phyloP scores from a whole-genome alignment of 2,329 filamentous ascomycete species.

The Xylariomycetidae sp. region DNA sequence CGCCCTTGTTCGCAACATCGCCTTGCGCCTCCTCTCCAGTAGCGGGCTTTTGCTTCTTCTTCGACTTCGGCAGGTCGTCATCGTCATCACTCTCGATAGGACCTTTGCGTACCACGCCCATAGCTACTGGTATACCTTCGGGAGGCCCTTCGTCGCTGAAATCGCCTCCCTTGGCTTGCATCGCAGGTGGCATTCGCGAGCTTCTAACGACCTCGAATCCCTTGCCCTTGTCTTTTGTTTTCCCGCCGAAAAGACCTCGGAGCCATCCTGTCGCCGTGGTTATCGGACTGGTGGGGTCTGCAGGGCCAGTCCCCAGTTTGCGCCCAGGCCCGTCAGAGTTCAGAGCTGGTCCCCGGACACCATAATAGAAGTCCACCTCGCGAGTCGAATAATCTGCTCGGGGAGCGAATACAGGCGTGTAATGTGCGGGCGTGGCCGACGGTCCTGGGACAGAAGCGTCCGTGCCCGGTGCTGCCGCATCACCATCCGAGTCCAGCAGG shows the following conservation, averaged over 20 bases:
- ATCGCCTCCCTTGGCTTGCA: constrained; percentile 50
- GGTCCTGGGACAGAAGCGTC: constrained; percentile 39
- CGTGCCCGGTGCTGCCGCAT: no score
- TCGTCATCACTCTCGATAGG: constrained; percentile 61
- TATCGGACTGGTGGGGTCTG: constrained; percentile 87
- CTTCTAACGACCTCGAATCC: constrained; percentile 96
- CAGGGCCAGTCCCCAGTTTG: constrained; percentile 86
- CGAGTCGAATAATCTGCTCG: constrained; percentile 85
- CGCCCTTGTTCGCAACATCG: constrained; percentile 41
- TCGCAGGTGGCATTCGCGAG: constrained; percentile 74
- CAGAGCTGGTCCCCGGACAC: constrained; percentile 80
- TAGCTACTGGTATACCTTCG: constrained; percentile 60
- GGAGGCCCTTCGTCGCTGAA: constrained; percentile 62
- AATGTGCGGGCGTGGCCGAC: constrained; percentile 32
- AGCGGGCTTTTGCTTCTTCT: constrained; percentile 21
- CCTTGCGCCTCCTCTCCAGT: constrained; percentile 28
- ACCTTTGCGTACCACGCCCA: constrained; percentile 51
- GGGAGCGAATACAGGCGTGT: constrained; percentile 39
- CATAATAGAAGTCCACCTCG: constrained; percentile 96
- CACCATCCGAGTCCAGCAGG: constrained; percentile 35
- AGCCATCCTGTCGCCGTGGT: constrained; percentile 89
- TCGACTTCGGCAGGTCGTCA: constrained; percentile 33
- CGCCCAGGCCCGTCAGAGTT: constrained; percentile 75
- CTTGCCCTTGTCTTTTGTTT: constrained; percentile 90
- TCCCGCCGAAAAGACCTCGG: constrained; percentile 69